A percentile compares a stretch with the other conserved stretches of the same genome.
Conservation (phyloP, 2,329 filamentous ascomycete genomes). For the Ophiostoma triangulosporum region DNA sequence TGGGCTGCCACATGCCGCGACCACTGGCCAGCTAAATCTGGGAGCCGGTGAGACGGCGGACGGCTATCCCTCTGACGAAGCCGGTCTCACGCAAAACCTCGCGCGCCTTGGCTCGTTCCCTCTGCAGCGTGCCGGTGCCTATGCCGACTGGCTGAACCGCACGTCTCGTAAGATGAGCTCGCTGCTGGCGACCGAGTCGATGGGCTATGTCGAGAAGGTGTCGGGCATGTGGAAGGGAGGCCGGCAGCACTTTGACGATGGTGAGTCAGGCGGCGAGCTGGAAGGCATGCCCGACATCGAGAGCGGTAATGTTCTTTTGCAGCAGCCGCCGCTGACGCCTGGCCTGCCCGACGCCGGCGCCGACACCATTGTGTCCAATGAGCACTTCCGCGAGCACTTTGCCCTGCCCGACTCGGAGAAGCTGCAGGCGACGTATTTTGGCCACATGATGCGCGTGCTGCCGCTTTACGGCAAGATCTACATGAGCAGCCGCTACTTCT, state of each 20-base stretch:
- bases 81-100: constrained; percentile 33
- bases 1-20: constrained; percentile 20
- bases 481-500: constrained; percentile 74
- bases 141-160: constrained; percentile 71
- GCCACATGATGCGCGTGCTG: constrained; percentile 77
- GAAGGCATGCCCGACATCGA: constrained; percentile 14
- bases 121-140: constrained; percentile 66
- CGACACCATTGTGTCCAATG: constrained; percentile 56
- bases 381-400: constrained; percentile 83
- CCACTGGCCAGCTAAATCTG: constrained; percentile 24
- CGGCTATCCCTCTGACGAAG: constrained; percentile 18
- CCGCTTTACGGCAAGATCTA: constrained; percentile 96
- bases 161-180: constrained; percentile 71
- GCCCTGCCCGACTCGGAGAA: constrained; percentile 72
- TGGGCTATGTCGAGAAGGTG: constrained; percentile 93
- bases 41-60: constrained; percentile 11
- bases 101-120: constrained; percentile 58
- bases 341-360: constrained; percentile 25
- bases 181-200: constrained; percentile 75
- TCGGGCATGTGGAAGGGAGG: constrained; percentile 95
- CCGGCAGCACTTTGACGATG: constrained; percentile 71
- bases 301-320: not conserved
- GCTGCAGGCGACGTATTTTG: constrained; percentile 80
- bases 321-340: constrained; percentile 28
- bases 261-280: constrained; percentile 25